Evolutionary conservation across 2,329 filamentous ascomycete species (phyloP), one percentile per base, ranked within the genome.

Genomic region (Clarireedia sp.): DNA sequence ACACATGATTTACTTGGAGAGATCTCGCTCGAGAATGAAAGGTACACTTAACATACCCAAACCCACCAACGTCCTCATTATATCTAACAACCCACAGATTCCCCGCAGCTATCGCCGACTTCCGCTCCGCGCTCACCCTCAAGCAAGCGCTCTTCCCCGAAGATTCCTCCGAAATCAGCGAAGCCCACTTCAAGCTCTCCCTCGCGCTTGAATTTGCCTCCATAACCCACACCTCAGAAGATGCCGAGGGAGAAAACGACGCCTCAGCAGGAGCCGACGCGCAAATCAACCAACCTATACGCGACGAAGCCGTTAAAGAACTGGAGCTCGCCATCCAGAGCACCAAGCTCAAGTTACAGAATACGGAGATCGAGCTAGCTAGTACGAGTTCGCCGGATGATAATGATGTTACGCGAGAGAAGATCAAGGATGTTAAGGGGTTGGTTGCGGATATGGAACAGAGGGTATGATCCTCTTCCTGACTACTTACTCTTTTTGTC

Each of bases 101-200:
- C 68, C 78, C 82, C 43, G 86, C 89, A 62, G 92, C 94, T n/a
- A 88, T 96, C 52, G 79, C 83, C 47, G 94, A 99, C 71, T 83
- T 89, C 51, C 84, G 83, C 63, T 82, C 86, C 14, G 85, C 90
- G 1, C 80, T 97, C 48, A 80, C 81, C 41, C 81, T 95, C 66
- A 95, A 95, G 72, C 74, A 88, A 63, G 79, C 87, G 50, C 78
- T 97, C 2, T 90, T 89, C 68, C 80, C 89, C 0, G 78, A 86
- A 49, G 89, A 95, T 59, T 90, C 89, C 14, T 87, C 90, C 64
- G 80, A 95, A 51, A 80, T 97, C 55, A 92, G 94, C 43, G 94
- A 99, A 74, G 92, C 89, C 16, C 90, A 99, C 74, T 99, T 88
- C 76, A 97, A 96, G 73, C 84, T 99, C 24, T 96, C 92, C 0